Evolutionary conservation across 208 protist genomes (phyloP).

Genomic region (Leishmania amazonensis): DNA sequence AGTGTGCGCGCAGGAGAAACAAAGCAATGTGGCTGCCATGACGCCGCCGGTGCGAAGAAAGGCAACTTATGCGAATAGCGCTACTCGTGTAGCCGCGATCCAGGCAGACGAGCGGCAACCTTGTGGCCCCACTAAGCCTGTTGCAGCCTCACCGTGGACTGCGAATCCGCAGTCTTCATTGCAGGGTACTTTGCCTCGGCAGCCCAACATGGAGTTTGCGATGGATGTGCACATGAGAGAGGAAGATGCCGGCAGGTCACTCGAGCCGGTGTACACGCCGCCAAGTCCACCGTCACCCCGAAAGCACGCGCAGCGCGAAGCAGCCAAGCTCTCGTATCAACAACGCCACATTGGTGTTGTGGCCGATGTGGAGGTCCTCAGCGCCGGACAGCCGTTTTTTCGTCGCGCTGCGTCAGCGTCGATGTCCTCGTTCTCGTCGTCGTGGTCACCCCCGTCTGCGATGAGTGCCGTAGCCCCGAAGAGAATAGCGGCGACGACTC

Average conservation of each 20-base stretch:
- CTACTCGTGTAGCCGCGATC: neutral
- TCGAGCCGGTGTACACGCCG: neutral
- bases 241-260: neutral
- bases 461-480: neutral
- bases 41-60: neutral
- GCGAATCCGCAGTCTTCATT: neutral
- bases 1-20: neutral
- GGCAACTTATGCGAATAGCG: neutral
- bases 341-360: neutral
- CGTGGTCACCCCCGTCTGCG: neutral
- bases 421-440: constrained; percentile 6
- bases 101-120: neutral
- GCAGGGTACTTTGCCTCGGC: neutral
- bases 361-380: neutral
- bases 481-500: neutral
- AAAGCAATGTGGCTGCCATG: neutral
- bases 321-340: constrained; percentile 5
- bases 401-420: neutral
- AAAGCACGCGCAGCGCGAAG: constrained; percentile 28
- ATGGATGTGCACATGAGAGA: neutral
- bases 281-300: constrained; percentile 14
- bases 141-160: neutral
- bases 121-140: neutral
- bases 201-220: neutral
- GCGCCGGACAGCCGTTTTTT: neutral